These are phyloP conservation scores for Cordyceps pruinosa DNA, from an alignment of 2,329 filamentous ascomycete species.

Conservation along the genomic window DNA sequence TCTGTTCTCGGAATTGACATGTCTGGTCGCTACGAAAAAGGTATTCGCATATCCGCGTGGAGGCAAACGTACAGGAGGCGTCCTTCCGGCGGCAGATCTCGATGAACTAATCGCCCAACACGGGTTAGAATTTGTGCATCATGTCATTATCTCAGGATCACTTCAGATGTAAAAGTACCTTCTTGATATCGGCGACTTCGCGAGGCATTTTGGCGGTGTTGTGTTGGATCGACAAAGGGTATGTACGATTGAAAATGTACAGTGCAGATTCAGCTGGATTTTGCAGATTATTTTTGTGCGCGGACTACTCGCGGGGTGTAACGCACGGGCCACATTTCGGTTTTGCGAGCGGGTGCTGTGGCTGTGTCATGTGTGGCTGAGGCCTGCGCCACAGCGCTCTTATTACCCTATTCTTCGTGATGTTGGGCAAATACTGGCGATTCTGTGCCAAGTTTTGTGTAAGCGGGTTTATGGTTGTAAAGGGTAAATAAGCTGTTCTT, in stretches of 20 bases:
- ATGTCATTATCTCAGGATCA: not conserved
- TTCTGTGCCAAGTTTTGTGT: too few species aligned
- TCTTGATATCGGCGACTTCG: slow-evolving; percentile 97
- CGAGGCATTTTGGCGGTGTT: slow-evolving; percentile 91
- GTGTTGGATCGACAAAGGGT: slow-evolving; percentile 34
- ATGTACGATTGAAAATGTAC: slow-evolving; percentile 24
- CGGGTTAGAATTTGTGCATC: slow-evolving; percentile 21
- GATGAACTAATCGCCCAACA: slow-evolving; percentile 65
- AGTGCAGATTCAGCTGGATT: slow-evolving; percentile 23
- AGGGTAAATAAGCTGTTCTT: too few species aligned
- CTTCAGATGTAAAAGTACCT: slow-evolving; percentile 36
- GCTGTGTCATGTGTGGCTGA: not conserved
- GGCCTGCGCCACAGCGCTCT: not conserved
- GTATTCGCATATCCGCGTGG: not conserved
- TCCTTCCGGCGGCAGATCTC: slow-evolving; percentile 99
- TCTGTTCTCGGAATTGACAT: not conserved
- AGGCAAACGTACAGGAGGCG: slow-evolving; percentile 85
- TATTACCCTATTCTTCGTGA: not conserved
- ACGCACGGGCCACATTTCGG: slow-evolving; percentile 21
- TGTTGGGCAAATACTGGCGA: too few species aligned
- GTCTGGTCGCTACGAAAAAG: not conserved
- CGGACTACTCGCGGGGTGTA: slow-evolving; percentile 21
- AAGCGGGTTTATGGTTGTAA: too few species aligned
- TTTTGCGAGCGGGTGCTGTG: slow-evolving; percentile 1
- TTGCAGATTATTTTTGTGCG: slow-evolving; percentile 29